Evolutionary conservation across 805 yeast species (phyloP), one percentile per base, ranked within the genome.

Genomic region (Danielia reshetovae): DNA sequence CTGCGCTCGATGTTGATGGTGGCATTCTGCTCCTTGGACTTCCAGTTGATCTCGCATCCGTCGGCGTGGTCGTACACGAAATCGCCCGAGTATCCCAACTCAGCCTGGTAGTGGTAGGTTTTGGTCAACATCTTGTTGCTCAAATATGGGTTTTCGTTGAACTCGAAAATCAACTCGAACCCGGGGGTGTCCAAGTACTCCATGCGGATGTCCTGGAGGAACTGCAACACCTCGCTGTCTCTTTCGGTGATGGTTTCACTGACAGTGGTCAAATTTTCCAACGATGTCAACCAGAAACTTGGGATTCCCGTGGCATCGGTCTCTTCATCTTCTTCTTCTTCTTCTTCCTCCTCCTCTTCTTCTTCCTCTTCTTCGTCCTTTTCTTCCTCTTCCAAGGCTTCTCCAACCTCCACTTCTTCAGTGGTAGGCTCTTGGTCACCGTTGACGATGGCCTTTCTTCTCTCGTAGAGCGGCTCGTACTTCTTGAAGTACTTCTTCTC

Each of bases 21-120:
- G 34, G 86, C 88, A 57, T 93, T 90, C 42, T 70, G 69, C 48
- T 82, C 94, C 52, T 81, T 80, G 35, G 81, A 75, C 44, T 65
- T 68, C 98, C 98, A 93, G 49, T 82, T 68, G 58, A 93, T 85
- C 37, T 77, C 81, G 47, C 76, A 72, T 36, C 97, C 97, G 56
- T 86, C 94, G 9, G 98, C 97, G 57, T 86, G 95, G 64, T 90
- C 97, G 62, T 90, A 93, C 49, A 93, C 88, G 60, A 86, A 90
- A 60, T 93, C 98, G 21, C 98, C 97, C 19, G 89, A 81, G 62
- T 87, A 86, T 15, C 96, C 96, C 49, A 88, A 72, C 63, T 90
- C 95, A 41, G 85, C 87, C 65, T 87, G 96, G 67, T 93, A 93
- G 66, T 77, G 89, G 63, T 93, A 93, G 6, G 94, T 81, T 71